Evolutionary conservation across 768 basidiomycete genomes (phyloP).

Genomic region (Leccinum obscurum): DNA sequence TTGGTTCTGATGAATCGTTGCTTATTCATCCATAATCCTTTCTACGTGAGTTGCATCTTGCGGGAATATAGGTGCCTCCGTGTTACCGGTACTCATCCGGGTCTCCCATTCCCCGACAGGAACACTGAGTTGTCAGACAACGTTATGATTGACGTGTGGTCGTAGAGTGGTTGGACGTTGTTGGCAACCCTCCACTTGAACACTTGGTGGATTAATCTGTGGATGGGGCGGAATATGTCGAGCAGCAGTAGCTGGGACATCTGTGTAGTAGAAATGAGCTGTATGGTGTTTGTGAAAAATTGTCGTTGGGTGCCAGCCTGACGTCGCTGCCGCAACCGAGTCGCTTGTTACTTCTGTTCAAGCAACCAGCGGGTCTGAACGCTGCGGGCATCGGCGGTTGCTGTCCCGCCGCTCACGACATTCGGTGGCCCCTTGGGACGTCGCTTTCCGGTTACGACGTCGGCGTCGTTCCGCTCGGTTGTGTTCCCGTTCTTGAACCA

Average conservation of each 20-base stretch:
- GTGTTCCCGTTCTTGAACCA: constrained; percentile 37
- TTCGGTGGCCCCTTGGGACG: constrained; percentile 17
- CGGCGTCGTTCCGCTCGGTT: constrained; percentile 17
- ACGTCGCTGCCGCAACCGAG: constrained; percentile 19
- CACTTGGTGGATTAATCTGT: background rate
- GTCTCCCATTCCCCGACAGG: background rate
- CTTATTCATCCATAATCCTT: constrained; percentile 10
- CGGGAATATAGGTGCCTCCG: background rate
- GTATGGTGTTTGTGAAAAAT: constrained; percentile 23
- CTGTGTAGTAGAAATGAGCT: constrained; percentile 6
- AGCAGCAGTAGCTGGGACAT: constrained; percentile 19
- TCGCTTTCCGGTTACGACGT: constrained; percentile 21
- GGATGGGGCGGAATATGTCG: background rate
- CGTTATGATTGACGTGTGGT: constrained; percentile 13
- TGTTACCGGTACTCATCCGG: background rate
- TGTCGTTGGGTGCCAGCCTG: constrained; percentile 20
- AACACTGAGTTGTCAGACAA: constrained; percentile 2
- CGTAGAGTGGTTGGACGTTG: background rate
- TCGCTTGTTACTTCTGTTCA: constrained; percentile 20
- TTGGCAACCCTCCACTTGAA: background rate
- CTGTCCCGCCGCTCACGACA: constrained; percentile 26
- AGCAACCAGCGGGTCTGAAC: constrained; percentile 21
- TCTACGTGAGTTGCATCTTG: constrained; percentile 12
- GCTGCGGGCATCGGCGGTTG: constrained; percentile 16
- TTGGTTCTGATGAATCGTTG: constrained; percentile 3